These are phyloP conservation scores for Aspergillus nanangensis DNA, from an alignment of 495 filamentous ascomycete species.

Conservation along the genomic window DNA sequence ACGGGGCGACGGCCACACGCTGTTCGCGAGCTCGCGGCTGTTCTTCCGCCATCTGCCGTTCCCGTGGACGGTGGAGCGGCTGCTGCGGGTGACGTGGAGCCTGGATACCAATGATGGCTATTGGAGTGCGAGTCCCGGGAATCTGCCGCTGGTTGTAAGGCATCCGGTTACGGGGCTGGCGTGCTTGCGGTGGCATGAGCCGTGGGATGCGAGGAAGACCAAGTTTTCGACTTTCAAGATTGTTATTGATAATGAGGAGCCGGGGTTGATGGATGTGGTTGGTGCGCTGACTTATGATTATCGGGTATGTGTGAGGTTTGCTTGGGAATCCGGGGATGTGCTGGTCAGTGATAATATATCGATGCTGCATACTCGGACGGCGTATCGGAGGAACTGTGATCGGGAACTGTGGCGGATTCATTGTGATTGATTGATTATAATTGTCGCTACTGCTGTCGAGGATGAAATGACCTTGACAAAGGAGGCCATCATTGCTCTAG, in stretches of 20 bases:
- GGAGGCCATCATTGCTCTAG: too few relatives aligned
- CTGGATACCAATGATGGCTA: too few relatives aligned
- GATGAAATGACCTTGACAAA: too few relatives aligned
- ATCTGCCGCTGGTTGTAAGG: conserved; percentile 43
- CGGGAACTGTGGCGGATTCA: conserved; percentile 51
- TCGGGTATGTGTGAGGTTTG: conserved; percentile 40
- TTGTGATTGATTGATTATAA: too few relatives aligned
- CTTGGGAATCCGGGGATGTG: conserved; percentile 53
- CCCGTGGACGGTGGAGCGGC: too few relatives aligned
- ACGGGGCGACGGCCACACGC: conserved; percentile 43
- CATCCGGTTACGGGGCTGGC: conserved; percentile 39
- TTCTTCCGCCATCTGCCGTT: conserved; percentile 45
- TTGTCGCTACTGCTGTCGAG: too few relatives aligned
- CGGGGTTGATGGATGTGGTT: conserved; percentile 19
- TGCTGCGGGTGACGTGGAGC: too few relatives aligned
- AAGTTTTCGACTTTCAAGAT: conserved; percentile 43
- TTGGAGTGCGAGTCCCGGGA: conserved; percentile 30
- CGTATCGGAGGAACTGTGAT: conserved; percentile 36
- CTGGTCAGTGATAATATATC: conserved; percentile 49
- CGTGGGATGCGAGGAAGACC: conserved; percentile 46
- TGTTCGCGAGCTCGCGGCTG: conserved; percentile 48
- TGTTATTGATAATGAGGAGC: conserved; percentile 38
- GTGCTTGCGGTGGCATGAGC: conserved; percentile 52
- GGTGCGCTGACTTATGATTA: conserved; percentile 44
- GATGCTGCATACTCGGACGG: conserved; percentile 49